Base-by-base conservation (phyloP, 345 rosid genomes). In the Excoecaria agallocha region DNA sequence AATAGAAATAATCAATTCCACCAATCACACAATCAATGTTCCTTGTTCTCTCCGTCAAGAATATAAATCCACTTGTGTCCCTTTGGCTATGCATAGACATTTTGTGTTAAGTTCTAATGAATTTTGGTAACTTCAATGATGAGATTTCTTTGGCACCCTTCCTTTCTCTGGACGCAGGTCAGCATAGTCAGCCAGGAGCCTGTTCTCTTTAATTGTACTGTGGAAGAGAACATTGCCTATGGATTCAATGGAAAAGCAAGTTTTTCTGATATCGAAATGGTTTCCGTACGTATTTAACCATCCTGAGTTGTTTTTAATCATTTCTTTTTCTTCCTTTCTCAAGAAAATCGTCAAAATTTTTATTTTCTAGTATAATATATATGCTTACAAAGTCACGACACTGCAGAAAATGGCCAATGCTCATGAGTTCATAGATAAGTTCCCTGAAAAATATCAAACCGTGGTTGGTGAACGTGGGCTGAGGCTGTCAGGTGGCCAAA, bases 161-260 rank as follows among this genome's bases (percentile, higher is more conserved):
- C 68, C 11, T 13, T 3, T 79, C 41, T 3, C 63, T 59, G 61
- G 25, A 65, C 79, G 52, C 86, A 94, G 98, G 79, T 91, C 51
- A 92, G 97, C 80, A 92, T 94, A 84, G 98, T 94, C 62, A 94
- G 98, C 85, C 98, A 94, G 79, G 98, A 94, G 85, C 98, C 98
- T 1, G 82, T 89, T 83, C 97, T 92, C 64, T 87, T 87, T 79
- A 86, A 87, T 65, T 85, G 89, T 52, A 79, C 91, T 0, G 63
- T 87, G 4, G 89, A 84, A 75, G 85, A 87, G 70, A 87, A 87
- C 77, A 87, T 87, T 48, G 90, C 95, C 0, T 89, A 88, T 70
- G 98, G 98, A 25, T 84, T 79, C 68, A 82, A 89, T 43, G 93
- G 95, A 45, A 86, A 85, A 78, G 89, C 85, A 5, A 85, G 75